Evolutionary conservation across 2,329 filamentous ascomycete species (phyloP).

Genomic region (Rugonectria rugulosa): DNA sequence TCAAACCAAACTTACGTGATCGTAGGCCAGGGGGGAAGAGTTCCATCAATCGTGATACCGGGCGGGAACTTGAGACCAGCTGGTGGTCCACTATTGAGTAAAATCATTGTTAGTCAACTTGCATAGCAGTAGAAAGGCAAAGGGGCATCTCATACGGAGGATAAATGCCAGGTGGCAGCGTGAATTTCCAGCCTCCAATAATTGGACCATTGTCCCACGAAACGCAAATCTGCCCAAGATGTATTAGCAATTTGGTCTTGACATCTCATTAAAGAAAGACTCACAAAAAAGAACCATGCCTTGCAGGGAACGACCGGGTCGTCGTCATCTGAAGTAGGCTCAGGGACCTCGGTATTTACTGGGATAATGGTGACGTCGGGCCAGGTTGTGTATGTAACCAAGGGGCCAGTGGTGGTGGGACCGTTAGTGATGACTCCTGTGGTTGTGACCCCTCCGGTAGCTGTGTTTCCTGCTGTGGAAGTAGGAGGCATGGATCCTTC

Average conservation of each 20-base stretch:
- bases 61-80: constrained; percentile 8
- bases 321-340: constrained; percentile 1
- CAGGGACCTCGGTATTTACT: constrained; percentile 3
- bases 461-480: neutral
- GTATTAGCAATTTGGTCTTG: neutral
- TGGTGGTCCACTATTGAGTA: constrained; percentile 12
- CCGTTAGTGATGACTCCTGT: neutral
- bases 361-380: constrained; percentile 12
- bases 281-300: constrained; percentile 22
- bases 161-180: constrained; percentile 19
- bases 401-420: constrained; percentile 1
- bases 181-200: constrained; percentile 12
- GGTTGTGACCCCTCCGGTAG: neutral
- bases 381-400: constrained; percentile 18
- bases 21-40: constrained; percentile 21
- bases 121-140: neutral
- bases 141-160: neutral
- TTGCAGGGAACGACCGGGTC: constrained; percentile 9
- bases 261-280: neutral
- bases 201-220: constrained; percentile 6
- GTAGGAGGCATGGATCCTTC: neutral
- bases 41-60: constrained; percentile 14
- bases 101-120: neutral
- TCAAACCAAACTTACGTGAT: constrained; percentile 13
- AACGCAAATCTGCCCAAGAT: constrained; percentile 11